Conservation (phyloP, 176 grass and related monocot genomes). For the Carex myosuroides region DNA sequence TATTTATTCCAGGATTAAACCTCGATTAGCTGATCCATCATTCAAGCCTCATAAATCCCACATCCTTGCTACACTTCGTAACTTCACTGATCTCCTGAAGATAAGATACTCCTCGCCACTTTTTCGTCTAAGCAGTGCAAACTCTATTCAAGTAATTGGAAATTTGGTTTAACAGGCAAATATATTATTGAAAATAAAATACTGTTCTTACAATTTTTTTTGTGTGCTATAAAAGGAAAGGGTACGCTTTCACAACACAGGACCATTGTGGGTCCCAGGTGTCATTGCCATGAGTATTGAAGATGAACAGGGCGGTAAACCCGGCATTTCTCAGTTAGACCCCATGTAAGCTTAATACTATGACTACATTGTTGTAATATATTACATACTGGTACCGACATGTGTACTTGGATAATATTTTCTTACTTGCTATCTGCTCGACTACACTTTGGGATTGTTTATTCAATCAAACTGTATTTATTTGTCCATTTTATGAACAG, state of each 20-base stretch:
- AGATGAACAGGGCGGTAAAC: conserved; percentile 45
- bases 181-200: conserved; percentile 10
- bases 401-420: too few species aligned
- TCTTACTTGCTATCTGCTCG: too few species aligned
- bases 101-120: conserved; percentile 88
- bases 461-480: background rate
- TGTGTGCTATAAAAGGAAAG: conserved; percentile 50
- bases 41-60: conserved; percentile 66
- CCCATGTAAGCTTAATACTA: too few species aligned
- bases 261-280: conserved; percentile 49
- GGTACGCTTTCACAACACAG: conserved; percentile 81
- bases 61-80: conserved; percentile 52
- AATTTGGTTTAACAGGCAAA: background rate
- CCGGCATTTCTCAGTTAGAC: background rate
- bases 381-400: too few species aligned
- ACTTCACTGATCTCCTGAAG: conserved; percentile 54
- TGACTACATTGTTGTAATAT: too few species aligned
- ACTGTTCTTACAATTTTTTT: conserved; percentile 4
- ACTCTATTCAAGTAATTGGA: conserved; percentile 48
- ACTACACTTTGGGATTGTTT: too few species aligned
- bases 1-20: conserved; percentile 57
- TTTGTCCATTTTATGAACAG: background rate
- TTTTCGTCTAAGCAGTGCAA: conserved; percentile 50
- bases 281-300: conserved; percentile 72
- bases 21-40: conserved; percentile 61